Percentiles rank a stretch among this genome's conserved stretches.
These are phyloP conservation scores for Peniophora sp. DNA, from an alignment of 1,284 basidiomycete genomes.

Conservation along the genomic window DNA sequence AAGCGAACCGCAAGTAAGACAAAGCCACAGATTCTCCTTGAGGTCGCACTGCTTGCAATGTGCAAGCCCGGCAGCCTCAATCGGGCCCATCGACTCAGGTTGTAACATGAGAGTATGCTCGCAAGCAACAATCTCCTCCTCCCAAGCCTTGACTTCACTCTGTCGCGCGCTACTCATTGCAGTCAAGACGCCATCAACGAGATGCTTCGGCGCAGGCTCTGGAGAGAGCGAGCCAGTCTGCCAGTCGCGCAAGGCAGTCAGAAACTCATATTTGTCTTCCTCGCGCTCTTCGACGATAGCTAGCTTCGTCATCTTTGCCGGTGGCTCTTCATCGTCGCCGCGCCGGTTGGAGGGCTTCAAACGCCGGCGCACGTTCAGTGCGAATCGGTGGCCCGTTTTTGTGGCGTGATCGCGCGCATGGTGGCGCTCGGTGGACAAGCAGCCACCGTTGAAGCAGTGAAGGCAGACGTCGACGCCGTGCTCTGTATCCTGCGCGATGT, in stretches of 20 bases:
- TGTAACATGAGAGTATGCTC: slow-evolving; percentile 80
- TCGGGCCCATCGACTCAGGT: slow-evolving; percentile 49
- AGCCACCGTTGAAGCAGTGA: slow-evolving; percentile 90
- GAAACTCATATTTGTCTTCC: slow-evolving; percentile 80
- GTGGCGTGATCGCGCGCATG: slow-evolving; percentile 70
- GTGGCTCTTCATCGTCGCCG: slow-evolving; percentile 75
- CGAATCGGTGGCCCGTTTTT: slow-evolving; percentile 70
- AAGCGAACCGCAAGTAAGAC: slow-evolving; percentile 89
- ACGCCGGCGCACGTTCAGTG: slow-evolving; percentile 77
- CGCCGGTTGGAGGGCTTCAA: slow-evolving; percentile 60
- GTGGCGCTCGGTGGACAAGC: slow-evolving; percentile 51
- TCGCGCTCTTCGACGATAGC: slow-evolving; percentile 83
- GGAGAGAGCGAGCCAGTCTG: slow-evolving; percentile 44
- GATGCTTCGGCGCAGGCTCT: slow-evolving; percentile 41
- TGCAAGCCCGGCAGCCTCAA: slow-evolving; percentile 56
- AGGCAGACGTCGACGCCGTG: slow-evolving; percentile 88
- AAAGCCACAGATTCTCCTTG: slow-evolving; percentile 91
- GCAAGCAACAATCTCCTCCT: slow-evolving; percentile 87
- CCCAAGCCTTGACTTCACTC: slow-evolving; percentile 96
- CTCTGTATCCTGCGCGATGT: slow-evolving; percentile 49
- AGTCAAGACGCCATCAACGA: slow-evolving; percentile 71
- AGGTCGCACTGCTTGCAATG: slow-evolving; percentile 76
- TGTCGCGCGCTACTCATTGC: slow-evolving; percentile 86
- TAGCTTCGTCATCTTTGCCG: slow-evolving; percentile 81
- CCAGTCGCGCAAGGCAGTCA: slow-evolving; percentile 72